phyloP scores from a whole-genome alignment of 225 moss, liverwort and hornwort genomes.

The Bryum argenteum region DNA sequence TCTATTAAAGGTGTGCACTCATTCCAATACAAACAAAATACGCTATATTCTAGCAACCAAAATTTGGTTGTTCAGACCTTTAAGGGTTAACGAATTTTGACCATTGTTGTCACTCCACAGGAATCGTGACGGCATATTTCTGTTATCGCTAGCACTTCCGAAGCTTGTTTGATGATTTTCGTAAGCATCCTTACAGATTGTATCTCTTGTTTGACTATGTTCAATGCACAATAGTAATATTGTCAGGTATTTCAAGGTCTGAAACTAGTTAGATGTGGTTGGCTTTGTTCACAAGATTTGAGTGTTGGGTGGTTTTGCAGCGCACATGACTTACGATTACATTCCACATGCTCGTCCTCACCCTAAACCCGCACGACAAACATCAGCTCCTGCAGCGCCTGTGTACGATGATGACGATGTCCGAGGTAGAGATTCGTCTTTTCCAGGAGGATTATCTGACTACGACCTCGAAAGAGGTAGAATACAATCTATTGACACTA shows the following conservation, averaged over 20 bases:
- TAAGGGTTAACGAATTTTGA: too few species aligned
- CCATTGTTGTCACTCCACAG: conserved; percentile 32
- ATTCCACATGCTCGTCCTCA: conserved; percentile 25
- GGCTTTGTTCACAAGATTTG: too few species aligned
- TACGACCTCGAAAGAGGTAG: conserved; percentile 39
- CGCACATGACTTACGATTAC: conserved; percentile 44
- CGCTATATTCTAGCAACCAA: too few species aligned
- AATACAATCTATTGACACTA: not conserved
- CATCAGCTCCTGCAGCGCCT: conserved; percentile 1
- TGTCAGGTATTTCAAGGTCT: too few species aligned
- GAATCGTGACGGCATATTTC: conserved; percentile 59
- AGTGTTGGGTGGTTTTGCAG: conserved; percentile 39
- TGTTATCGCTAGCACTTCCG: conserved; percentile 90
- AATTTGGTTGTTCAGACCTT: too few species aligned
- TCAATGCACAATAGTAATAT: too few species aligned
- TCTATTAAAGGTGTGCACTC: too few species aligned
- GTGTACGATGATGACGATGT: conserved; percentile 33
- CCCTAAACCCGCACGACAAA: conserved; percentile 16
- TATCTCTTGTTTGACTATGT: too few species aligned
- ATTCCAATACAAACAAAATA: too few species aligned
- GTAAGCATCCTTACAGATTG: conserved; percentile 40
- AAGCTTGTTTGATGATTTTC: conserved; percentile 63
- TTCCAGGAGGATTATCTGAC: not conserved
- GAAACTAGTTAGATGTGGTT: not conserved
- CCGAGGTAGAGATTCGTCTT: conserved; percentile 27